phyloP scores from a whole-genome alignment of 495 filamentous ascomycete genomes.

The Daldinia vernicosa region DNA sequence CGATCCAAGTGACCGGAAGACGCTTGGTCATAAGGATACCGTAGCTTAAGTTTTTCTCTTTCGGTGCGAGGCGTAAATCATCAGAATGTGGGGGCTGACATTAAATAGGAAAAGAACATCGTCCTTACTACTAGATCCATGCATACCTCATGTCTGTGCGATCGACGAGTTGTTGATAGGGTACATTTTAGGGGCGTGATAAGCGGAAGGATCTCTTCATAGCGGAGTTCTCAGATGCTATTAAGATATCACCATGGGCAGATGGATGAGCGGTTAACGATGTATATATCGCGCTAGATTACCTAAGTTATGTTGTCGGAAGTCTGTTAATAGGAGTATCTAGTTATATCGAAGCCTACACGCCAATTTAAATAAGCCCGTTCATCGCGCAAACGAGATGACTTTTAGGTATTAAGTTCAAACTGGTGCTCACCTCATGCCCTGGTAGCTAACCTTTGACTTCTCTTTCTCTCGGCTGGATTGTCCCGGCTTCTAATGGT shows the following conservation, averaged over 20 bases:
- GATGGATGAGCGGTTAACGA: background rate
- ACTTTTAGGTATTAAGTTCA: background rate
- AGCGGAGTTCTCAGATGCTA: too few relatives aligned
- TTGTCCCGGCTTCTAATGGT: background rate
- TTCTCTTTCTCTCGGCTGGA: background rate
- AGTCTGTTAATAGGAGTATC: background rate
- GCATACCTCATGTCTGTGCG: background rate
- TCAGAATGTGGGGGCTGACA: background rate
- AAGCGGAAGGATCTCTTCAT: background rate
- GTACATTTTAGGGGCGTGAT: background rate
- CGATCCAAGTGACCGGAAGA: background rate
- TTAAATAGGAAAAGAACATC: background rate
- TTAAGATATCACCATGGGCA: background rate
- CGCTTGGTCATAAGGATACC: background rate
- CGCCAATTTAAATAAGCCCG: background rate
- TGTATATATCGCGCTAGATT: background rate
- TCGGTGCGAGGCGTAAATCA: background rate
- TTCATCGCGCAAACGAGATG: background rate
- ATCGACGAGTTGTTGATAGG: background rate
- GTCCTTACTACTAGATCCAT: background rate
- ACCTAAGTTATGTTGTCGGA: background rate
- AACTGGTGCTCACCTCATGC: background rate
- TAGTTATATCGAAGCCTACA: background rate
- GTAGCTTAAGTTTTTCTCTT: background rate
- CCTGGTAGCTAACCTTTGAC: background rate